Evolutionary conservation across 495 filamentous ascomycete species (phyloP).

Genomic region (Daldinia bambusicola): DNA sequence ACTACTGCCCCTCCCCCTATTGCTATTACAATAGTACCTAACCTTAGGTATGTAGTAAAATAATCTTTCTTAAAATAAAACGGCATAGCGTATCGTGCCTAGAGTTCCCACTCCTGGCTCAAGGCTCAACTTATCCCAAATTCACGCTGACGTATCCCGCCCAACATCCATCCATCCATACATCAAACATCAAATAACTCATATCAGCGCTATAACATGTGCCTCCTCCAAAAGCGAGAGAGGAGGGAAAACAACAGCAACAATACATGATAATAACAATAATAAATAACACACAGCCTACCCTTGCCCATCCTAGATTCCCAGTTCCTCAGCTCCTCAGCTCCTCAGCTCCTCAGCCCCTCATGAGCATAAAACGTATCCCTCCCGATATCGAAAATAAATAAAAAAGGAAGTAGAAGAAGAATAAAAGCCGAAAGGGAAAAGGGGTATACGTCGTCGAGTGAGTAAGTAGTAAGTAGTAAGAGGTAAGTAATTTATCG

Average conservation of each 20-base stretch:
- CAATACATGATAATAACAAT: too few relatives aligned
- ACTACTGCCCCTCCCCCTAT: background rate
- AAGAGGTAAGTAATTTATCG: slow-evolving; percentile 2
- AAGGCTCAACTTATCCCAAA: background rate
- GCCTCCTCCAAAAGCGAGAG: background rate
- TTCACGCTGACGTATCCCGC: background rate
- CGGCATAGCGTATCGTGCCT: background rate
- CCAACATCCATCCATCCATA: background rate
- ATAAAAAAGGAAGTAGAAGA: background rate
- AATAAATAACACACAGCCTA: background rate
- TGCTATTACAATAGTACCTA: slow-evolving; percentile 4
- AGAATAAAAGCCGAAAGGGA: background rate
- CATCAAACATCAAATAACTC: background rate
- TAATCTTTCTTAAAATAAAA: background rate
- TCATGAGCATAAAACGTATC: background rate
- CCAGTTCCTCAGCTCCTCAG: background rate
- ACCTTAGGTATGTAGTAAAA: background rate
- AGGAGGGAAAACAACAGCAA: background rate
- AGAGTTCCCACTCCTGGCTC: background rate
- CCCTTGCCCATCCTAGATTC: slow-evolving; percentile 6
- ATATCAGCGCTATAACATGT: background rate
- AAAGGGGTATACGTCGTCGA: slow-evolving; percentile 42
- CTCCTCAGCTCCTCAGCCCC: background rate
- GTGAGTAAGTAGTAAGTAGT: slow-evolving; percentile 1
- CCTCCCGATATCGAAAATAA: background rate